phyloP scores from a whole-genome alignment of 352 stramenopile species.

The Pythium insidiosum region DNA sequence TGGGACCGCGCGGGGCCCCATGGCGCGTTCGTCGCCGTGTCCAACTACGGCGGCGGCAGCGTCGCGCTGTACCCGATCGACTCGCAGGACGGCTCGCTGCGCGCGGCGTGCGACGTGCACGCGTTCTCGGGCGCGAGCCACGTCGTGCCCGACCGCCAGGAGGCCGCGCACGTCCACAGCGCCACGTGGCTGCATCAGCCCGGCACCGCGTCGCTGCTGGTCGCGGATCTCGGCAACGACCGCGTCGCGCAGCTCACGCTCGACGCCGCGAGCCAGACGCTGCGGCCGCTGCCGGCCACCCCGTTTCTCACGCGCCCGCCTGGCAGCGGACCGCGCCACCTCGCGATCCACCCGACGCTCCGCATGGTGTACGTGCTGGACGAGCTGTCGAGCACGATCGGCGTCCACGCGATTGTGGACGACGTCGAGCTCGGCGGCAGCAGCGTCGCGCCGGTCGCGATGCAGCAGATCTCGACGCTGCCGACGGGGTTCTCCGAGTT shows the following conservation, averaged over 20 bases:
- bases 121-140: constrained; percentile 33
- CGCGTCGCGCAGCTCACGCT: constrained; percentile 52
- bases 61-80: constrained; percentile 51
- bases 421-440: too few relatives aligned
- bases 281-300: constrained; percentile 21
- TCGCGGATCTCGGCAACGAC: constrained; percentile 65
- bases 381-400: constrained; percentile 60
- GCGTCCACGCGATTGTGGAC: constrained; percentile 44
- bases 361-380: constrained; percentile 57
- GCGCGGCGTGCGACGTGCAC: constrained; percentile 27
- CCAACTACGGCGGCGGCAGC: constrained; percentile 72
- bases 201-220: constrained; percentile 27
- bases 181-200: constrained; percentile 34
- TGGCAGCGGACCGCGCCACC: constrained; percentile 61
- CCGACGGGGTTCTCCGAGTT: constrained; percentile 29
- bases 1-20: too few relatives aligned
- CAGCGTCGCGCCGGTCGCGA: too few relatives aligned
- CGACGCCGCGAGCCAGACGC: constrained; percentile 26
- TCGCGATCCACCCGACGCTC: constrained; percentile 50
- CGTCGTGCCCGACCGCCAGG: constrained; percentile 51
- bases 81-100: constrained; percentile 37
- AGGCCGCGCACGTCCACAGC: constrained; percentile 72
- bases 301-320: constrained; percentile 32
- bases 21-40: constrained; percentile 44
- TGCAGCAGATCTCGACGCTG: constrained; percentile 64